Evolutionary conservation across 2,329 filamentous ascomycete genomes (phyloP), one percentile per base, ranked within the genome.

Genomic region (Venturia pyrina): DNA sequence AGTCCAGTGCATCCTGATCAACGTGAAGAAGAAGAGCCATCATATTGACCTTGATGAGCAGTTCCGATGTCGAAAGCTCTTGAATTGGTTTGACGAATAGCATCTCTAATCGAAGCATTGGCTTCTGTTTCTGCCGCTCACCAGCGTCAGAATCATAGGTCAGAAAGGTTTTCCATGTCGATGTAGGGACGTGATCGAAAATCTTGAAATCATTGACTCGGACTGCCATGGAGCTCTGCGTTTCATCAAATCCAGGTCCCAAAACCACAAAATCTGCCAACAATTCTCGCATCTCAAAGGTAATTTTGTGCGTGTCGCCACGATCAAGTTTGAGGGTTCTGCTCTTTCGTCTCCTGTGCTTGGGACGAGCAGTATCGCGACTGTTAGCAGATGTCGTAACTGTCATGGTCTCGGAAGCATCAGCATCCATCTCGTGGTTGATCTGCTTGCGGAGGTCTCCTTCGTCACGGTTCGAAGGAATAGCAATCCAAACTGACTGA

Each of bases 401-500:
- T 66, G 93, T 97, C 69, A 93, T 93, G 0, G 93, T 96, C 73
- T 98, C 95, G 46, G 90, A 96, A 4, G 83, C 85, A 66, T 89
- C 84, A 71, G 98, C 93, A 69, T 96, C 90, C 61, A 98, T 84
- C 44, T 93, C 87, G 66, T 89, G 87, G 72, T 97, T 96, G 76
- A 99, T 96, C 48, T 89, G 90, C 59, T 86, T 85, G 4, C 90
- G 83, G 11, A 98, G 82, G 40, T 96, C 91, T 64, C 85, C 85
- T 5, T 92, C 91, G 70, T 98, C 93, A 66, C 89, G 86, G 70
- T 93, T 95, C 13, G 90, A 84, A 0, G 93, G 90, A 21, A 99
- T 90, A 17, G 90, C 92, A 71, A 99, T 97, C 78, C 97, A 99
- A 65, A 99, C 96, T 0, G 95, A 99, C 74, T 99, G 98, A 82